These are phyloP conservation scores for Talaromyces proteolyticus DNA, from an alignment of 495 filamentous ascomycete genomes.

Conservation along the genomic window DNA sequence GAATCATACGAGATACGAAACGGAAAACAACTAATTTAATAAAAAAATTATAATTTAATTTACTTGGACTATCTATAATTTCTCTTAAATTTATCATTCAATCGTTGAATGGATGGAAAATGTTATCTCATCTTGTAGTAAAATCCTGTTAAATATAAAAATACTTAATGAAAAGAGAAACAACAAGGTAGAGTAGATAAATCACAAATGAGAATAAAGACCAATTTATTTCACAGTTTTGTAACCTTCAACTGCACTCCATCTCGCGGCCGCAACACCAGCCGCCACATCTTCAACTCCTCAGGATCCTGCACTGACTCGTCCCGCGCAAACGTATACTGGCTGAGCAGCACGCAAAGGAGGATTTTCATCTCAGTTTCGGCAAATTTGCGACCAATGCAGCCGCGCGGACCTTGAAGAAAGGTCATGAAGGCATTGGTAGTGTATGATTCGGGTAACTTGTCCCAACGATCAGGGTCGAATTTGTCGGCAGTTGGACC, in stretches of 20 bases:
- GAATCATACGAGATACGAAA: too few species aligned
- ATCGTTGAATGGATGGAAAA: too few species aligned
- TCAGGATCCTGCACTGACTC: constrained; percentile 35
- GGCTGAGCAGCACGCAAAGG: constrained; percentile 17
- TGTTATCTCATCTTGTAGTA: too few species aligned
- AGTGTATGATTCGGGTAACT: constrained; percentile 12
- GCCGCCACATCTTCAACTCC: constrained; percentile 48
- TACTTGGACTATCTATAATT: too few species aligned
- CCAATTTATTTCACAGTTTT: not conserved
- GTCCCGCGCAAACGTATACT: constrained; percentile 23
- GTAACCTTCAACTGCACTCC: constrained; percentile 38
- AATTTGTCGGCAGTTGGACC: constrained; percentile 39
- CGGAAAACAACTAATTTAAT: too few species aligned
- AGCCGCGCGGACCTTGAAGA: constrained; percentile 18
- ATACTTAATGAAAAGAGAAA: not conserved
- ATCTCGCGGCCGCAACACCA: constrained; percentile 44
- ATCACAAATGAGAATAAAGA: not conserved
- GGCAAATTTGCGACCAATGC: constrained; percentile 20
- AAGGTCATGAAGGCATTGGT: constrained; percentile 20
- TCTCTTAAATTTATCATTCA: too few species aligned
- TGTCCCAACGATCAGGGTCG: constrained; percentile 20
- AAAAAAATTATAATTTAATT: too few species aligned
- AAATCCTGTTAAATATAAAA: too few species aligned
- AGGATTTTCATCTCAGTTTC: constrained; percentile 22
- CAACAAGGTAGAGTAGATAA: not conserved